Base-by-base conservation (phyloP, 176 grass and related monocot species). In the Oryza longistaminata region DNA sequence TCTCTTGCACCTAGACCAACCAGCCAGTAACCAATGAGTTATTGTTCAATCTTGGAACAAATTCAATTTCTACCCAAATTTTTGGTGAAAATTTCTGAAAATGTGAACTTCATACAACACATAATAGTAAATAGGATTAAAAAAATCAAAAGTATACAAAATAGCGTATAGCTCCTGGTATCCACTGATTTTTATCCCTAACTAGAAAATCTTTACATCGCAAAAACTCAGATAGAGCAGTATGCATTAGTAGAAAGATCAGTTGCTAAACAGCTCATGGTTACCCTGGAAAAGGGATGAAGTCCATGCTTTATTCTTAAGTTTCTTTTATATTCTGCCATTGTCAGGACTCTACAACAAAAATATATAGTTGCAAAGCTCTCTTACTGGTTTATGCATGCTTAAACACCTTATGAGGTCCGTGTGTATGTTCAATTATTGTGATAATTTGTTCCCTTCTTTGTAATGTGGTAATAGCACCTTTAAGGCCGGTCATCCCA, bases 401-500 rank as follows among this genome's bases (percentile, higher is more conserved):
- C 50, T 21, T 82, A 53, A 67, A 50, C 16, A 24, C 19, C 81
- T 79, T 67, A 48, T 76, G 13, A 60, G 66, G 66, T 16, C 42
- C 26, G 13, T 81, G 21, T 82, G 50, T 86, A 73, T 85, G 37
- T 85, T 85, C 46, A 53, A 73, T 49, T 55, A 14, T 85, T 64
- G 46, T 87, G 60, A 88, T 85, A 64, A 24, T 42, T 84, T 88
- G 50, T 11, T 29, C 71, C 67, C 72, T 85, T 68, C 75, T 70
- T 91, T 85, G 84, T 81, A 82, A 83, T 87, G 80, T 85, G 90
- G 62, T 76, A 80, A 31, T 85, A 91, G 88, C 80, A 81, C 89
- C 84, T 80, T 45, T 85, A 89, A 91, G 92, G 87, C 89, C 92
- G 40, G 83, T 82, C 73, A 85, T 86, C 40, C 89, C 83, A 77